Percentiles rank a stretch among this genome's conserved stretches.
These are phyloP conservation scores for Ceratocystis albifundus DNA, from an alignment of 2,329 filamentous ascomycete genomes.

Conservation along the genomic window DNA sequence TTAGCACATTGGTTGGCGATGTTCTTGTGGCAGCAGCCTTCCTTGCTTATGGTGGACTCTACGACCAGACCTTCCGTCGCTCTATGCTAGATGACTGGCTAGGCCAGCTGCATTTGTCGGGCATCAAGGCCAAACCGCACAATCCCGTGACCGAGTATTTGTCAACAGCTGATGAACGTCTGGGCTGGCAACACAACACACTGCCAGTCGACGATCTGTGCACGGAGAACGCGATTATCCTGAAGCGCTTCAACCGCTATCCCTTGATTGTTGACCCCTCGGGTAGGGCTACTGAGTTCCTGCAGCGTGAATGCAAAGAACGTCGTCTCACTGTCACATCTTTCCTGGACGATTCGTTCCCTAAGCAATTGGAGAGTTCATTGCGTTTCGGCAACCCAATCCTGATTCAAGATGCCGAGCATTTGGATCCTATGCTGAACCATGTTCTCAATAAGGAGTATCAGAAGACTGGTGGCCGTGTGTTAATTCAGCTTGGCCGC, in stretches of 20 bases:
- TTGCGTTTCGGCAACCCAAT: conserved; percentile 97
- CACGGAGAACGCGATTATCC: conserved; percentile 94
- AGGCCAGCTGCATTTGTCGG: conserved; percentile 83
- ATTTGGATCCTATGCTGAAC: conserved; percentile 92
- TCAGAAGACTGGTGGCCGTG: conserved; percentile 93
- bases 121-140: conserved; percentile 81
- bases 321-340: conserved; percentile 91
- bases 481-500: conserved; percentile 94
- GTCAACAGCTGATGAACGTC: conserved; percentile 86
- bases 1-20: conserved; percentile 89
- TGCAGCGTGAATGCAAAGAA: conserved; percentile 89
- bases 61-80: conserved; percentile 96
- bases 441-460: conserved; percentile 99
- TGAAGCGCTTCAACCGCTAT: conserved; percentile 96
- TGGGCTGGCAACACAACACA: conserved; percentile 89
- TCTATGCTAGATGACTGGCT: conserved; percentile 97
- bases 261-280: conserved; percentile 97
- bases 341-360: conserved; percentile 95
- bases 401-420: conserved; percentile 94
- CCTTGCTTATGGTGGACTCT: conserved; percentile 90
- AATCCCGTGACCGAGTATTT: conserved; percentile 95
- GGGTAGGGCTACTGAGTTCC: conserved; percentile 83
- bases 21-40: conserved; percentile 94
- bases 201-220: conserved; percentile 93
- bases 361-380: conserved; percentile 93